Conservation (phyloP, 2,329 filamentous ascomycete genomes). For the Dryadomyces quercus-mongolicae region DNA sequence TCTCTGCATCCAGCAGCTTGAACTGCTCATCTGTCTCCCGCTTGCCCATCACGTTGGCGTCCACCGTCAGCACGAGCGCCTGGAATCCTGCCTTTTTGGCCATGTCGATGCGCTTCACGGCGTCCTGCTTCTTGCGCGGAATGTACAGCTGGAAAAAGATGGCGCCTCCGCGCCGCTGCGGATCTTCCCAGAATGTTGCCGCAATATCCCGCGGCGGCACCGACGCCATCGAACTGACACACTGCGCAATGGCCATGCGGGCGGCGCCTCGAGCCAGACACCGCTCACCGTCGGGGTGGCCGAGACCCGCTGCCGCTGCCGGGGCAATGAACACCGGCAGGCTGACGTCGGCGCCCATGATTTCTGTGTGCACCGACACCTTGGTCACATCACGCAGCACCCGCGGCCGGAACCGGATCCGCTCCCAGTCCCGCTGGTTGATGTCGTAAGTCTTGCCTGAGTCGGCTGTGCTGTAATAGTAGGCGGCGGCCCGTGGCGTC, state of each 20-base stretch:
- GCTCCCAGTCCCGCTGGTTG: slow-evolving; percentile 7
- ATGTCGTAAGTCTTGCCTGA: slow-evolving; percentile 1
- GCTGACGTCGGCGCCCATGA: slow-evolving; percentile 5
- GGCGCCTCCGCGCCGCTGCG: slow-evolving; percentile 3
- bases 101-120: slow-evolving; percentile 3
- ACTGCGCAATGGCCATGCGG: slow-evolving; percentile 10
- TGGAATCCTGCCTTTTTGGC: slow-evolving; percentile 6
- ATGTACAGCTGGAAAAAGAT: slow-evolving; percentile 11
- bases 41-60: slow-evolving; percentile 8
- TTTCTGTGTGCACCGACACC: not conserved
- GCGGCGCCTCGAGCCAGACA: slow-evolving; percentile 8
- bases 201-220: slow-evolving; percentile 3
- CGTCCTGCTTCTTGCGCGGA: not conserved
- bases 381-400: slow-evolving; percentile 5
- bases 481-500: slow-evolving; percentile 3
- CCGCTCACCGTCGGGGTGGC: slow-evolving; percentile 7
- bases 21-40: slow-evolving; percentile 6
- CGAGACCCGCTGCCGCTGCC: slow-evolving; percentile 8
- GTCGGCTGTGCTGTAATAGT: slow-evolving; percentile 6
- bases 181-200: slow-evolving; percentile 1
- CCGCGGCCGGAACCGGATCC: slow-evolving; percentile 7
- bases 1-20: not conserved
- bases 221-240: slow-evolving; percentile 8
- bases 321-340: slow-evolving; percentile 11
- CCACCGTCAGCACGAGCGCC: slow-evolving; percentile 8